Percentiles rank a stretch among this genome's conserved stretches.
These are phyloP conservation scores for Chlorella ohadii DNA, from an alignment of 139 green algal species.

Conservation along the genomic window DNA sequence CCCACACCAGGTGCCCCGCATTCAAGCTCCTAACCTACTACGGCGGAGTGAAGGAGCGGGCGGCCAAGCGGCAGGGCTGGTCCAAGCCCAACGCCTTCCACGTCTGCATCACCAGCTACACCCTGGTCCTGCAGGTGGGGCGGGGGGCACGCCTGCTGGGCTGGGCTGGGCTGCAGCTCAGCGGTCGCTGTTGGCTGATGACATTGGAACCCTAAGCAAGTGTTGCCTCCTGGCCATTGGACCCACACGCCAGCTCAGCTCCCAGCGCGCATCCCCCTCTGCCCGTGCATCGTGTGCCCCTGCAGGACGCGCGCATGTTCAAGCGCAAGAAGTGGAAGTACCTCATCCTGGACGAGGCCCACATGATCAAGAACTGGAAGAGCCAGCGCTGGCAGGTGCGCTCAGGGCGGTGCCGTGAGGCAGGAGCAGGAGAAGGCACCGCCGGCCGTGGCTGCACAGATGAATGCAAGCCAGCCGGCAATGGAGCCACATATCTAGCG, in stretches of 20 bases:
- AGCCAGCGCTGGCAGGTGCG: constrained; percentile 87
- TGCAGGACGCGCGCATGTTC: constrained; percentile 94
- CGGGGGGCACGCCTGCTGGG: no score
- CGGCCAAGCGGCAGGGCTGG: constrained; percentile 96
- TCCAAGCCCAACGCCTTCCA: constrained; percentile 98
- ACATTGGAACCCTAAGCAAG: no score
- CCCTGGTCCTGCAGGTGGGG: constrained; percentile 85
- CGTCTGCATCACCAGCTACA: constrained; percentile 99
- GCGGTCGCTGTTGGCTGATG: no score
- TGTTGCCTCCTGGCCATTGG: no score
- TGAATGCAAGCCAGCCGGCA: no score
- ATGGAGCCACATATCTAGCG: no score
- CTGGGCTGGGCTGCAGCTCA: no score
- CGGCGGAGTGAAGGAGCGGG: constrained; percentile 91
- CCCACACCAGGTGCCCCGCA: constrained; percentile 78
- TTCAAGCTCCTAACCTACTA: constrained; percentile 99
- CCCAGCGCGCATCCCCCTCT: neutral
- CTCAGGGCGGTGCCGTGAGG: no score
- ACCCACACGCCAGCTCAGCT: neutral
- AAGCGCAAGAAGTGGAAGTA: constrained; percentile 98
- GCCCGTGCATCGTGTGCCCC: neutral
- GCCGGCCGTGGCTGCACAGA: no score
- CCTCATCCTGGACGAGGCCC: constrained; percentile 99
- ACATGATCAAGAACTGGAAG: constrained; percentile 99
- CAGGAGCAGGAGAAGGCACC: no score